Evolutionary conservation across 2,329 filamentous ascomycete genomes (phyloP).

Genomic region (Aspergillus ustus): DNA sequence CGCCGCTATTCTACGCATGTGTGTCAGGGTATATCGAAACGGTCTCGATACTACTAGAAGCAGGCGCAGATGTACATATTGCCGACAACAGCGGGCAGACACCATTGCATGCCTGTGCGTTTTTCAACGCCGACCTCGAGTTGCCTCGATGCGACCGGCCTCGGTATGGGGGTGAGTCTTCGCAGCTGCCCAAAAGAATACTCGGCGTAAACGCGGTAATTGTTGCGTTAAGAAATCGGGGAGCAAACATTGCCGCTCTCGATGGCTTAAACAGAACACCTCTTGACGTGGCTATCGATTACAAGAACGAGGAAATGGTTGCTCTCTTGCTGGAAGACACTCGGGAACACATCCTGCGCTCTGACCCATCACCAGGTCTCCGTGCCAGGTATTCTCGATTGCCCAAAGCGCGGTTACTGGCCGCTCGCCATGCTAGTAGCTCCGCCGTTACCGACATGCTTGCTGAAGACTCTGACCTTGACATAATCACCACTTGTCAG

Average conservation of each 20-base stretch:
- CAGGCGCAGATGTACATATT: not conserved
- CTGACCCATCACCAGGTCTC: not conserved
- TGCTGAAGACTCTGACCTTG: not conserved
- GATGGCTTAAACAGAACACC: not conserved
- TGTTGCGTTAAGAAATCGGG: not conserved
- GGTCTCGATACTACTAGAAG: not conserved
- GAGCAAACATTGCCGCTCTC: not conserved
- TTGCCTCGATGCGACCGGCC: not conserved
- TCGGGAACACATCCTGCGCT: not conserved
- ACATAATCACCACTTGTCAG: not conserved
- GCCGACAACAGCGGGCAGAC: not conserved
- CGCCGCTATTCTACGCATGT: conserved; percentile 5
- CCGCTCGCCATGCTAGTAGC: not conserved
- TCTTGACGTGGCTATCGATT: not conserved
- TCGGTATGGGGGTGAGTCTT: not conserved
- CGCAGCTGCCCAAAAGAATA: not conserved
- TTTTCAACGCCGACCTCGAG: not conserved
- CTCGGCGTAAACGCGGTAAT: not conserved
- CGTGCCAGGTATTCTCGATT: not conserved
- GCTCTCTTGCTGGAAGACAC: not conserved
- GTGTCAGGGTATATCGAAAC: not conserved
- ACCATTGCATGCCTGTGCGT: not conserved
- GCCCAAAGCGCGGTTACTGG: not conserved
- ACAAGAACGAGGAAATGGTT: not conserved
- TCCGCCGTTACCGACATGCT: not conserved